Base-by-base conservation (phyloP, 2,329 filamentous ascomycete genomes). In the Curvularia verruculosa region DNA sequence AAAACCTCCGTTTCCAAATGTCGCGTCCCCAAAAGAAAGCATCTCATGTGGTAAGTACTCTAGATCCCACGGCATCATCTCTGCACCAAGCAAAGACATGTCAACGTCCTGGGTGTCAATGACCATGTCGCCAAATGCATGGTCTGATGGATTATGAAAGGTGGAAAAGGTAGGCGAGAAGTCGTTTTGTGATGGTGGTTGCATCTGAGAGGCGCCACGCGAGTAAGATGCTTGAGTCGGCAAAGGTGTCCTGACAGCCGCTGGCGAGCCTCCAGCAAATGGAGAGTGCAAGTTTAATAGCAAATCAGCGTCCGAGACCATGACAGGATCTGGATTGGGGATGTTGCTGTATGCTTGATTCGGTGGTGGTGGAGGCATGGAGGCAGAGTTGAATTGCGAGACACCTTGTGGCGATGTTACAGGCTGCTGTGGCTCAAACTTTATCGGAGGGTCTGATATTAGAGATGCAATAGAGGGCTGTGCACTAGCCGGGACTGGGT, bases 21-120 rank as follows among this genome's bases (percentile, higher is more conserved):
- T 54, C 7, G 44, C 61, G 9, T 73, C 71, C 3, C 67, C 67
- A 59, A 71, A 74, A 36, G 71, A 82, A 37, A 89, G 68, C 58
- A 90, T 82, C 67, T 90, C 87, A 23, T 83, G 83, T 3, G 89
- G 88, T 6, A 92, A 78, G 58, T 90, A 90, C 66, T 91, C 89
- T 10, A 92, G 50, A 54, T 75, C 79, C 88, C 89, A 93, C 0
- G 87, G 86, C 81, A 89, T 85, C 76, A 91, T 84, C 41, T 91
- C 88, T 15, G 86, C 84, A 1, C 86, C 87, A 18, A 92, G 77
- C 4, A 85, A 79, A 23, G 84, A 85, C 81, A 93, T 89, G 61
- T 93, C 89, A 31, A 94, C 86, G 62, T 93, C 89, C 61, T 91
- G 89, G 58, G 86, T 89, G 70, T 91, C 87, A 63, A 93, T 90